These are phyloP conservation scores for Caloboletus firmus DNA, from an alignment of 1,284 basidiomycete species.

Conservation along the genomic window DNA sequence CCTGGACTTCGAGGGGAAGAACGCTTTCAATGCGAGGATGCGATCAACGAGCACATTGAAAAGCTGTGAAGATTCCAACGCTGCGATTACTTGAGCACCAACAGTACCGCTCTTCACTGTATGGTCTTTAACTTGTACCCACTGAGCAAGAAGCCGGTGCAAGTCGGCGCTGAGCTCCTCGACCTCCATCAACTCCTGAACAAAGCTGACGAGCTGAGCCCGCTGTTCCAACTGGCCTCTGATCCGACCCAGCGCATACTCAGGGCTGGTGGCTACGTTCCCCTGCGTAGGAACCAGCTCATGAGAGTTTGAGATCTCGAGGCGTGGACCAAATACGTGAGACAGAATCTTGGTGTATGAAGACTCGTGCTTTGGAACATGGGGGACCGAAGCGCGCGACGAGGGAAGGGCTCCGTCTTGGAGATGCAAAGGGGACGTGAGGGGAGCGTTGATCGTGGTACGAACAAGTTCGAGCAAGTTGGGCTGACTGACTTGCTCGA, in stretches of 20 bases:
- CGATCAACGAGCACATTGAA: slow-evolving; percentile 49
- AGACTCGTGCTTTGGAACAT: slow-evolving; percentile 84
- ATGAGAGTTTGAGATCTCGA: slow-evolving; percentile 87
- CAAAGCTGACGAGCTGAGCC: slow-evolving; percentile 58
- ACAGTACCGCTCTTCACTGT: slow-evolving; percentile 56
- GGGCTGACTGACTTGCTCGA: slow-evolving; percentile 41
- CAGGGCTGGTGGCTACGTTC: slow-evolving; percentile 79
- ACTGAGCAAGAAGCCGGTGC: slow-evolving; percentile 73
- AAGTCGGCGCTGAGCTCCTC: slow-evolving; percentile 52
- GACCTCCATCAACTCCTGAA: slow-evolving; percentile 60
- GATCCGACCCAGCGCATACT: slow-evolving; percentile 91
- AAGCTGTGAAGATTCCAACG: slow-evolving; percentile 49
- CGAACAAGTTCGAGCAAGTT: slow-evolving; percentile 53
- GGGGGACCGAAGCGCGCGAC: slow-evolving; percentile 41
- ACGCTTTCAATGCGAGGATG: slow-evolving; percentile 58
- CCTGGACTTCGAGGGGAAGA: slow-evolving; percentile 69
- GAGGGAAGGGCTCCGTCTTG: slow-evolving; percentile 36
- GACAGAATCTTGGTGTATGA: slow-evolving; percentile 90
- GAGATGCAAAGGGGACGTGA: slow-evolving; percentile 47
- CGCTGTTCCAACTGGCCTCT: slow-evolving; percentile 79
- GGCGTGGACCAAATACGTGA: slow-evolving; percentile 79
- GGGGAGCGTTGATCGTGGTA: slow-evolving; percentile 36
- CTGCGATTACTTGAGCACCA: slow-evolving; percentile 58
- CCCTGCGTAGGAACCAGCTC: slow-evolving; percentile 68
- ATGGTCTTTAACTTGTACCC: slow-evolving; percentile 73